phyloP scores from a whole-genome alignment of 2,329 filamentous ascomycete species.

The Nannizzia gypsea region DNA sequence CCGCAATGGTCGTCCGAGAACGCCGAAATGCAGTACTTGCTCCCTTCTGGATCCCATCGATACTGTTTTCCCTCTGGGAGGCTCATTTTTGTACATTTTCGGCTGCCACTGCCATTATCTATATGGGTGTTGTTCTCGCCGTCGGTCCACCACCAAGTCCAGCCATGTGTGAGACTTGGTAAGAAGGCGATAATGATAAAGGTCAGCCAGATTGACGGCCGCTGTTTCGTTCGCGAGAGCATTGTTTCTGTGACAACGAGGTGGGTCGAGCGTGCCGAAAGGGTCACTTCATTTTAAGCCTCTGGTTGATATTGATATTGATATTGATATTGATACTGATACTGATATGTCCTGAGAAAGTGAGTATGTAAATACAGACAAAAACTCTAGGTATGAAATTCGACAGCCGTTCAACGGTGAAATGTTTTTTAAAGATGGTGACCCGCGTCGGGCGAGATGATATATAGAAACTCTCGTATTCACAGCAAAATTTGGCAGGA shows the following conservation, averaged over 20 bases:
- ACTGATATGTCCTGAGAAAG: neutral
- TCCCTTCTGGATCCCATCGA: conserved; percentile 9
- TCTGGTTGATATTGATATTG: neutral
- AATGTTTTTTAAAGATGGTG: neutral
- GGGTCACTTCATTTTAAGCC: neutral
- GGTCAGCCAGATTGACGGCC: neutral
- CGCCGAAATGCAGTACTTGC: conserved; percentile 2
- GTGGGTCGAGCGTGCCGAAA: neutral
- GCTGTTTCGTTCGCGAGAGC: neutral
- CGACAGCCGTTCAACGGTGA: neutral
- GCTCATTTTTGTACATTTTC: conserved; percentile 6
- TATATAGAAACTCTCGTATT: neutral
- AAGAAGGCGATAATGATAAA: conserved; percentile 1
- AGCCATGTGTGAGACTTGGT: conserved; percentile 2
- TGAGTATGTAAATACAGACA: too few species aligned
- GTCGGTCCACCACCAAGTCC: conserved; percentile 9
- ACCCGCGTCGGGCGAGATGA: neutral
- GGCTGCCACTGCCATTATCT: neutral
- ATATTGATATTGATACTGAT: neutral
- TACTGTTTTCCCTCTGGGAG: conserved; percentile 9
- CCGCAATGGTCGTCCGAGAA: conserved; percentile 8
- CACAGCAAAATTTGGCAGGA: neutral
- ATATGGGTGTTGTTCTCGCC: conserved; percentile 1
- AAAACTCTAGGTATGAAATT: neutral
- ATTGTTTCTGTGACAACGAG: neutral